These are phyloP conservation scores for Wallacemonas rigidus DNA, from an alignment of 208 protist genomes.

Conservation along the genomic window DNA sequence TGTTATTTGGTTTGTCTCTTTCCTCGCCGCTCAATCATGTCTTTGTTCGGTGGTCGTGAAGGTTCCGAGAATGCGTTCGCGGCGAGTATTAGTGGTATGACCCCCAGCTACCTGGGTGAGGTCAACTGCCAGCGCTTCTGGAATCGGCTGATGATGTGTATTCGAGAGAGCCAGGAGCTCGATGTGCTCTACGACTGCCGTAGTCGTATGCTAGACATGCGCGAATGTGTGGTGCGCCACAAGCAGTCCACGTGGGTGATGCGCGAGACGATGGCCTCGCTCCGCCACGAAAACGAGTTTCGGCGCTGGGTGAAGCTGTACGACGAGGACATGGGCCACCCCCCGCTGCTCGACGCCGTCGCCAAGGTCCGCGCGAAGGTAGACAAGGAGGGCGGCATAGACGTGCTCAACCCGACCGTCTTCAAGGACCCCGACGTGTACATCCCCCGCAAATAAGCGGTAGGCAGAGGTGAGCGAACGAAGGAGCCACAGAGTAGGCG, in stretches of 20 bases:
- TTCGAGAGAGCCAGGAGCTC: constrained; percentile 83
- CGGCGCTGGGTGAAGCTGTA: constrained; percentile 73
- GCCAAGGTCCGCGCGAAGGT: constrained; percentile 52
- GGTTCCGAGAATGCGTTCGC: constrained; percentile 61
- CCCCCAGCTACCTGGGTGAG: constrained; percentile 66
- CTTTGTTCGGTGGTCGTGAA: constrained; percentile 76
- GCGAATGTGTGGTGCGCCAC: constrained; percentile 76
- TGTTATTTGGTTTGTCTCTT: background rate
- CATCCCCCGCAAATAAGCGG: constrained; percentile 38
- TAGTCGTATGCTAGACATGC: constrained; percentile 80
- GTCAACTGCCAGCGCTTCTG: constrained; percentile 84
- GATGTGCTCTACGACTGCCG: constrained; percentile 90
- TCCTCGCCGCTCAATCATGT: constrained; percentile 41
- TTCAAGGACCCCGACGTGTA: constrained; percentile 88
- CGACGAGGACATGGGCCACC: constrained; percentile 80
- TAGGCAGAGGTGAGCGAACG: background rate
- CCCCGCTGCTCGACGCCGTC: constrained; percentile 82
- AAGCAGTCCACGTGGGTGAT: constrained; percentile 88
- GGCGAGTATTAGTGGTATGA: constrained; percentile 56
- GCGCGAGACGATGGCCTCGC: constrained; percentile 81
- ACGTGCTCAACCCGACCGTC: constrained; percentile 77
- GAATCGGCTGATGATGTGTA: constrained; percentile 77
- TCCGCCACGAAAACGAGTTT: constrained; percentile 69
- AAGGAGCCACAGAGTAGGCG: background rate
- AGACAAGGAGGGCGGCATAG: constrained; percentile 72